phyloP scores from a whole-genome alignment of 129 eudicot genomes.

The Deinandra increscens region DNA sequence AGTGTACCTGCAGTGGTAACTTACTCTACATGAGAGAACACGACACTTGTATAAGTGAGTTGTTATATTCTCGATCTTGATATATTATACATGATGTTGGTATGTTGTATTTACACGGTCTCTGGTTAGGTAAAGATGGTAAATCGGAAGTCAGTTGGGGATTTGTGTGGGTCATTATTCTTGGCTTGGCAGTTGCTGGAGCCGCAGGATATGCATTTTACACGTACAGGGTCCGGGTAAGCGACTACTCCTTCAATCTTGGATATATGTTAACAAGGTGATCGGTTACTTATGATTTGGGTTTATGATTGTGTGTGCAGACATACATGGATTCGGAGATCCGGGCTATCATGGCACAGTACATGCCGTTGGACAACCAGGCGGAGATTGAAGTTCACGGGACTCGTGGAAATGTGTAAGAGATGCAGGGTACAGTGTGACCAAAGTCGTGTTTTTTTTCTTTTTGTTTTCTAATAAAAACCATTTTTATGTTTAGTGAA shows the following conservation, averaged over 20 bases:
- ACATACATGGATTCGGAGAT: constrained; percentile 96
- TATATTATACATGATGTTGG: background rate
- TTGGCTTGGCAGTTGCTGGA: constrained; percentile 70
- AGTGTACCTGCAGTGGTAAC: constrained; percentile 81
- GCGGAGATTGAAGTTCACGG: constrained; percentile 63
- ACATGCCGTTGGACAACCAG: constrained; percentile 97
- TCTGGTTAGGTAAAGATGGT: constrained; percentile 51
- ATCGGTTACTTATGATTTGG: background rate
- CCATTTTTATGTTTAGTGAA: no score
- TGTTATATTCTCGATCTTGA: background rate
- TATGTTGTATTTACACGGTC: background rate
- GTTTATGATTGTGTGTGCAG: constrained; percentile 36
- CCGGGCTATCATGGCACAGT: constrained; percentile 97
- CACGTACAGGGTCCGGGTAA: constrained; percentile 92
- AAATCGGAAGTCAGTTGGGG: constrained; percentile 62
- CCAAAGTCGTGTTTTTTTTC: background rate
- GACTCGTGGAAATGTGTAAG: constrained; percentile 53
- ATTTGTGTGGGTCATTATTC: constrained; percentile 67
- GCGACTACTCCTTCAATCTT: constrained; percentile 15
- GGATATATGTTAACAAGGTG: background rate
- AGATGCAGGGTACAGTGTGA: background rate
- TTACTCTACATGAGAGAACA: constrained; percentile 87
- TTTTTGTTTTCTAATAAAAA: no score
- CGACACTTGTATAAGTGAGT: constrained; percentile 89
- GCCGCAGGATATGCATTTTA: constrained; percentile 72